These are phyloP conservation scores for Fusarium vanettenii DNA, from an alignment of 2,329 filamentous ascomycete genomes.

Conservation along the genomic window DNA sequence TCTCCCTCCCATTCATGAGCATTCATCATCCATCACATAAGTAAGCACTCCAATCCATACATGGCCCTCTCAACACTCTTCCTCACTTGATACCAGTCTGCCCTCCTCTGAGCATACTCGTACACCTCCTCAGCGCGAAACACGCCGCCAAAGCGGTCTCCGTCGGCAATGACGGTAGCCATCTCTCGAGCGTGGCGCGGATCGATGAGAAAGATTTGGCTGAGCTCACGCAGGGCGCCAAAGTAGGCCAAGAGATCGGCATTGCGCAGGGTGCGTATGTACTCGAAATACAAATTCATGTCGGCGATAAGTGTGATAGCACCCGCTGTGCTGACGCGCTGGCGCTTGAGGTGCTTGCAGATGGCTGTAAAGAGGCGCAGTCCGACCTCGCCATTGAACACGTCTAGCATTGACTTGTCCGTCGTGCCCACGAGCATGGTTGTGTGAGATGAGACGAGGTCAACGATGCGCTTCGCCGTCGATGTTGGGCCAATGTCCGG, in stretches of 20 bases:
- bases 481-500: constrained; percentile 74
- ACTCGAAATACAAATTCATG: constrained; percentile 93
- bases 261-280: constrained; percentile 84
- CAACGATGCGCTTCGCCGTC: constrained; percentile 83
- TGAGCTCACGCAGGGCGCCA: constrained; percentile 88
- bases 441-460: constrained; percentile 88
- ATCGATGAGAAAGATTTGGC: constrained; percentile 95
- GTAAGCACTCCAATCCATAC: constrained; percentile 89
- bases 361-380: constrained; percentile 90
- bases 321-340: constrained; percentile 89
- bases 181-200: constrained; percentile 88
- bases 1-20: background rate
- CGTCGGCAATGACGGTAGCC: constrained; percentile 93
- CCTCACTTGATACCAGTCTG: constrained; percentile 94
- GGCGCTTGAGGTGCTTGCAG: constrained; percentile 97
- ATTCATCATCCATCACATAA: constrained; percentile 73
- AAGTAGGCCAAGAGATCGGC: constrained; percentile 90
- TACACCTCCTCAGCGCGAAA: constrained; percentile 97
- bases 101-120: constrained; percentile 92
- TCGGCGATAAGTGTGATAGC: constrained; percentile 95
- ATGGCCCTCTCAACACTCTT: constrained; percentile 93
- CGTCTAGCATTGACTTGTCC: constrained; percentile 97
- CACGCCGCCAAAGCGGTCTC: constrained; percentile 88
- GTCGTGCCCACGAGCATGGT: constrained; percentile 94
- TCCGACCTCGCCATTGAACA: constrained; percentile 98